Evolutionary conservation across 345 rosid genomes (phyloP).

Genomic region (thale cress (Arabidopsis thaliana)): DNA sequence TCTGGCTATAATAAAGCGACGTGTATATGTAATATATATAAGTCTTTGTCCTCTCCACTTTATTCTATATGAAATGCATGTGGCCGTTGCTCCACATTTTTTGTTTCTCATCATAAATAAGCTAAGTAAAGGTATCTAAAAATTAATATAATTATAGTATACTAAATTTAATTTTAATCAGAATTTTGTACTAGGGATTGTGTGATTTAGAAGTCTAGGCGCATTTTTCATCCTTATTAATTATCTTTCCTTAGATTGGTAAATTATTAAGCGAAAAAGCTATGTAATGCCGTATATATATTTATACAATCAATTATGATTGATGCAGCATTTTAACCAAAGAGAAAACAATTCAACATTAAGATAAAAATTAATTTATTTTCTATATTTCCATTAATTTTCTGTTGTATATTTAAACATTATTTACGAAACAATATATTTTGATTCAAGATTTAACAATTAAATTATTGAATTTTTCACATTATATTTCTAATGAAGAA

Average conservation of each 20-base stretch:
- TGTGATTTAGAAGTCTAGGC: background rate
- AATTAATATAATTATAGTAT: background rate
- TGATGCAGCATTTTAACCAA: no score
- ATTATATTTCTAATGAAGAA: background rate
- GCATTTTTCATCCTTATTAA: background rate
- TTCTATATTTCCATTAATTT: background rate
- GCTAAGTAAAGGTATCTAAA: background rate
- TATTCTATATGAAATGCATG: slow-evolving; percentile 27
- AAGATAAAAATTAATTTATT: background rate
- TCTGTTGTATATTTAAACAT: background rate
- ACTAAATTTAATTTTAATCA: background rate
- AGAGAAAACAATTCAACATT: background rate
- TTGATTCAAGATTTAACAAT: background rate
- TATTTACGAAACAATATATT: background rate
- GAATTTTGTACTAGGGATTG: background rate
- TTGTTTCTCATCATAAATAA: background rate
- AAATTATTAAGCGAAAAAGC: background rate
- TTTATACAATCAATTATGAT: background rate
- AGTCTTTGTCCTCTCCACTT: slow-evolving; percentile 23
- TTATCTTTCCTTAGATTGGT: background rate
- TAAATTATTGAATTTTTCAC: background rate
- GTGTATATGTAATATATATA: background rate
- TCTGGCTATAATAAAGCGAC: slow-evolving; percentile 24
- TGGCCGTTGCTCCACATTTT: slow-evolving; percentile 32
- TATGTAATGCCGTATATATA: background rate